Conservation (phyloP, 2,329 filamentous ascomycete genomes). For the Colletotrichum paranaense region DNA sequence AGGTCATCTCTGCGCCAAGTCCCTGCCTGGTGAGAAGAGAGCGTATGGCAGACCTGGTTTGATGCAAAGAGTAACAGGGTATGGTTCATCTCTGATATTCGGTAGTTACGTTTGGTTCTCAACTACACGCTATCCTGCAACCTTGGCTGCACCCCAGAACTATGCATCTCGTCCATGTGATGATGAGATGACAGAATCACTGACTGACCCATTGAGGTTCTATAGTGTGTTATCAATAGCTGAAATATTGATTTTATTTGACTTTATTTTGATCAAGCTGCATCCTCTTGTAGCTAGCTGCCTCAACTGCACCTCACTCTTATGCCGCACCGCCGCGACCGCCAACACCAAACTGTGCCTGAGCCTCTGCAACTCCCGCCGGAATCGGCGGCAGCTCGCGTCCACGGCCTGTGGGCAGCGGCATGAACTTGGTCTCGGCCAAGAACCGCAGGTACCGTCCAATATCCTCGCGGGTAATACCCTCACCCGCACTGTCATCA, state of each 20-base stretch:
- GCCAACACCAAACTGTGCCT: constrained; percentile 40
- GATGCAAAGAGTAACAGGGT: no score
- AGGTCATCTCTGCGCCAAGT: no score
- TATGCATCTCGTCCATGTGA: background rate
- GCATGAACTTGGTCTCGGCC: constrained; percentile 44
- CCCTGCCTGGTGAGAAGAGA: no score
- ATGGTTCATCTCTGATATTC: no score
- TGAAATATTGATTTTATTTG: background rate
- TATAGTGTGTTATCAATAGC: background rate
- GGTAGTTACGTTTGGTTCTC: no score
- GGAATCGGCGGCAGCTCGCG: constrained; percentile 40
- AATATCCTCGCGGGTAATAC: constrained; percentile 41
- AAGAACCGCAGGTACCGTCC: constrained; percentile 44
- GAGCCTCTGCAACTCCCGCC: constrained; percentile 35
- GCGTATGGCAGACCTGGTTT: fast-evolving
- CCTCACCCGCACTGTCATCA: constrained; percentile 62
- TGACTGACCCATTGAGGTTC: no score
- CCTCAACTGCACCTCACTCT: background rate
- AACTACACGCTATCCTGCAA: no score
- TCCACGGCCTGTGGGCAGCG: constrained; percentile 42
- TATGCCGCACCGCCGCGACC: constrained; percentile 30
- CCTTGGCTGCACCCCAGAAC: background rate
- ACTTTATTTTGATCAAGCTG: background rate
- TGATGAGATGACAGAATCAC: background rate
- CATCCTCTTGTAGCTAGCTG: background rate